Evolutionary conservation across 352 stramenopile species (phyloP).

Genomic region (Phytophthora aleatoria): DNA sequence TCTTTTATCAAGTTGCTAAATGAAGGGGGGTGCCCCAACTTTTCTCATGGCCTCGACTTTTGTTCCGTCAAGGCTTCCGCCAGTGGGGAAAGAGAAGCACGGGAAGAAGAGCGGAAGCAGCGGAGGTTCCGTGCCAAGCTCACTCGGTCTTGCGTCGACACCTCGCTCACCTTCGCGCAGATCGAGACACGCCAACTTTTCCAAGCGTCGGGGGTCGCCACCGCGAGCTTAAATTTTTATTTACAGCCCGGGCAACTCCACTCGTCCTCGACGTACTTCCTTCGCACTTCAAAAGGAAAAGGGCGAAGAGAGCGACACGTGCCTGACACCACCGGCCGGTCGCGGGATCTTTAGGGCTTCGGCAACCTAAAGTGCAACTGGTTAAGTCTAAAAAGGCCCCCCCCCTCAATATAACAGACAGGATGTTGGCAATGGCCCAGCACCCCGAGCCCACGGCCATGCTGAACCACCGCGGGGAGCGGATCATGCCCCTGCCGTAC

Average conservation of each 20-base stretch:
- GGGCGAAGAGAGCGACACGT: slow-evolving; percentile 24
- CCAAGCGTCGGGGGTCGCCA: slow-evolving; percentile 13
- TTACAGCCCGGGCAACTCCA: slow-evolving; percentile 1
- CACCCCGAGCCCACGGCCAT: slow-evolving; percentile 29
- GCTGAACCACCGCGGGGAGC: slow-evolving; percentile 49
- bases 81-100: slow-evolving; percentile 37
- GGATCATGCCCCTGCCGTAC: slow-evolving; percentile 37
- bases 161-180: slow-evolving; percentile 14
- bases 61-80: slow-evolving; percentile 14
- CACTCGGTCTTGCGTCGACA: slow-evolving; percentile 25
- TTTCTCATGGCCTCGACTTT: slow-evolving; percentile 19
- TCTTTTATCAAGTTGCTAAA: slow-evolving; percentile 11
- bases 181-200: slow-evolving; percentile 13
- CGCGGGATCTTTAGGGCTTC: slow-evolving; percentile 9
- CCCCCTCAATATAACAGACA: slow-evolving; percentile 4
- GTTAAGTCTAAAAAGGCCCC: background rate
- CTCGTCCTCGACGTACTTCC: slow-evolving; percentile 12
- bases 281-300: slow-evolving; percentile 48
- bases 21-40: slow-evolving; percentile 11
- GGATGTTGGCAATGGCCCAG: slow-evolving; percentile 31
- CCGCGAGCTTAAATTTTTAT: slow-evolving; percentile 22
- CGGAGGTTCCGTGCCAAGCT: slow-evolving; percentile 3
- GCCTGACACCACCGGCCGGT: slow-evolving; percentile 1
- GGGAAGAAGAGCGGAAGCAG: slow-evolving; percentile 34
- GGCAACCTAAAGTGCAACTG: background rate